phyloP scores from a whole-genome alignment of 2,329 filamentous ascomycete genomes.

The Tolypocladium amazonense region DNA sequence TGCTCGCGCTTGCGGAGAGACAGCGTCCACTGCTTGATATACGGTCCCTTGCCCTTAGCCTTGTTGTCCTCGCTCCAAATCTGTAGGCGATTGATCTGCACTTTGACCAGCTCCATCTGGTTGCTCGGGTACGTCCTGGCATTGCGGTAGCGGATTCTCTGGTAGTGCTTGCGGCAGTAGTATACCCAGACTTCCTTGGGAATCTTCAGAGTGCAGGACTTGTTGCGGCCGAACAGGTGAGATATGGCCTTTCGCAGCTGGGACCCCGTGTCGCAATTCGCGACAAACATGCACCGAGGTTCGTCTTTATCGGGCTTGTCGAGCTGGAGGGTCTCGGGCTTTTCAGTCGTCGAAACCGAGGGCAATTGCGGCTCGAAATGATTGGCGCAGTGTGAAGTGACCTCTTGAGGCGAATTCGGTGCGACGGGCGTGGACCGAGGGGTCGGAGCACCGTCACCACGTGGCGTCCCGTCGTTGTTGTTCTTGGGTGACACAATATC shows the following conservation, averaged over 20 bases:
- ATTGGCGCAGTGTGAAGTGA: background rate
- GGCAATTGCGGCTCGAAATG: background rate
- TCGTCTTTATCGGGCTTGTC: constrained; percentile 11
- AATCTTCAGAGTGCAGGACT: constrained; percentile 61
- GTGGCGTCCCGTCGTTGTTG: background rate
- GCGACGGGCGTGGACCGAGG: background rate
- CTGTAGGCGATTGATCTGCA: constrained; percentile 52
- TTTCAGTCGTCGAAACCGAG: constrained; percentile 2
- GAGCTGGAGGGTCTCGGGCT: constrained; percentile 1
- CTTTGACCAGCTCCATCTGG: constrained; percentile 53
- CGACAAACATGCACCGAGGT: constrained; percentile 42
- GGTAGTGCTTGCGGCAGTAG: constrained; percentile 75
- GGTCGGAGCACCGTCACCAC: background rate
- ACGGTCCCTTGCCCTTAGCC: constrained; percentile 15
- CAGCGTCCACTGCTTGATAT: constrained; percentile 44
- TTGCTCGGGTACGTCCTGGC: constrained; percentile 46
- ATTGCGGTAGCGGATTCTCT: constrained; percentile 62
- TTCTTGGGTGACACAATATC: background rate
- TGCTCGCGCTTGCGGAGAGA: constrained; percentile 55
- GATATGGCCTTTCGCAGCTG: constrained; percentile 65
- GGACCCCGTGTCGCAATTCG: constrained; percentile 48
- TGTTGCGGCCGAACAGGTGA: constrained; percentile 77
- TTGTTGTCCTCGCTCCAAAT: constrained; percentile 48
- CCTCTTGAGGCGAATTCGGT: background rate
- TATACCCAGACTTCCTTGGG: constrained; percentile 62